Base-by-base conservation (phyloP, 2,329 filamentous ascomycete genomes). In the Elsinoe necatrix region DNA sequence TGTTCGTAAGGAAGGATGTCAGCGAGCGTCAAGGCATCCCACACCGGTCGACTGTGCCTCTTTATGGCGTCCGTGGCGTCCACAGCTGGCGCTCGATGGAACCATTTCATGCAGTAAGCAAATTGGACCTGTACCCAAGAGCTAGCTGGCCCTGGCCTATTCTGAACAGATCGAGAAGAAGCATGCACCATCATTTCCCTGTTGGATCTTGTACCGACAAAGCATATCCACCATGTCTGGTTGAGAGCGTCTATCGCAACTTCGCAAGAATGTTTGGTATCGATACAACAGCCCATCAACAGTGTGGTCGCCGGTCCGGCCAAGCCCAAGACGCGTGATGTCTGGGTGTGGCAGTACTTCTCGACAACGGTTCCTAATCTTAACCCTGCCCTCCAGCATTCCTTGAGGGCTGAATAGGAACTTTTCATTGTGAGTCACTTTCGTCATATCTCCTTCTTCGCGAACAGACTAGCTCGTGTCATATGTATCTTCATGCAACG, bases 281-380 rank as follows among this genome's bases (percentile, higher is more conserved):
- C 45, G 45, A 50, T 50, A 50, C 16, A 31, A 23, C 8, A 16
- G 27, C 16, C 45, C 29, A 50, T 50, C 45, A 14, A 14, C 45
- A 3, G 45, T 12, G 45, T 14, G 41, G 8, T n/a, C 25, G 25
- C 41, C 41, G 14, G 20, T 25, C 20, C 18, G 14, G 11, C n/a
- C 20, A 23, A 45, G 18, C 20, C 20, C 18, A 21, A 45, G 45
- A 50, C 45, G 45, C 45, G 45, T 50, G 45, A 14, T 50, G 45
- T 50, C 34, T 31, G 27, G 27, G 4, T 14, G 25, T 21, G 23
- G 16, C 20, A 31, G 45, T 14, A 31, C 7, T 31, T n/a, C 25
- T 34, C n/a, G 25, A 31, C 25, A 50, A 50, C 45, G 45, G 45
- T 25, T 23, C 27, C 25, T 50, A 34, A 50, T 50, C 25, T 50